Evolutionary conservation across 176 grass and related monocot genomes (phyloP).

Genomic region (Elaeis guineensis): DNA sequence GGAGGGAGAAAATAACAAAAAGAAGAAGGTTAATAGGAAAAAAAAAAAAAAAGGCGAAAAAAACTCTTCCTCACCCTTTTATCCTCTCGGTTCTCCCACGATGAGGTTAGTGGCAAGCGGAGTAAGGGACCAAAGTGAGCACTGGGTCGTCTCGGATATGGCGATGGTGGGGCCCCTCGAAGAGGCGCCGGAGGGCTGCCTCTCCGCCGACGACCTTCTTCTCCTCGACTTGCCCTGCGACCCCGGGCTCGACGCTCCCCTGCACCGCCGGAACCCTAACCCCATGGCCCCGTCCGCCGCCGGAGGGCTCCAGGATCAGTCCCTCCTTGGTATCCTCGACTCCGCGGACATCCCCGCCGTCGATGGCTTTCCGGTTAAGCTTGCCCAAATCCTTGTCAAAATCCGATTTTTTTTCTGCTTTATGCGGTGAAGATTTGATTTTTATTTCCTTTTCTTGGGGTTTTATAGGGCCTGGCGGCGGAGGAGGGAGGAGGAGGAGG

Average conservation of each 20-base stretch:
- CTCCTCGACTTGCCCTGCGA: constrained; percentile 3
- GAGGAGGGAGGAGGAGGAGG: constrained; percentile 28
- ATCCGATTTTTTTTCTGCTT: neutral
- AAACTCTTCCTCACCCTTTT: neutral
- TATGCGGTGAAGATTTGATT: neutral
- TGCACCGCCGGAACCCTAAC: too few relatives aligned
- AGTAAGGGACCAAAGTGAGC: neutral
- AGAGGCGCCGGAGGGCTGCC: neutral
- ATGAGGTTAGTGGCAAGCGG: neutral
- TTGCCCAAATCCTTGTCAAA: neutral
- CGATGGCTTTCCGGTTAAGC: constrained; percentile 1
- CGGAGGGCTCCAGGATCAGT: neutral
- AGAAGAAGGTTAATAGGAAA: too few relatives aligned
- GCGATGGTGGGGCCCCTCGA: constrained; percentile 11
- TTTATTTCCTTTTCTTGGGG: constrained; percentile 21
- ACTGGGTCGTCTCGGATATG: neutral
- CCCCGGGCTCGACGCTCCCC: too few relatives aligned
- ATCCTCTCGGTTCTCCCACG: neutral
- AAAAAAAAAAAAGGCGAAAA: neutral
- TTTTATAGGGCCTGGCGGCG: constrained; percentile 23
- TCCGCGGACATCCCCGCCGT: neutral
- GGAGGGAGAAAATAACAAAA: too few relatives aligned
- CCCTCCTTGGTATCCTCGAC: constrained; percentile 9
- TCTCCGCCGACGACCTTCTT: constrained; percentile 5
- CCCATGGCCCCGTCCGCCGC: neutral